Percentiles rank a stretch among this genome's conserved stretches.
Evolutionary conservation across 768 basidiomycete genomes (phyloP).

Genomic region (Floccularia luteovirens): DNA sequence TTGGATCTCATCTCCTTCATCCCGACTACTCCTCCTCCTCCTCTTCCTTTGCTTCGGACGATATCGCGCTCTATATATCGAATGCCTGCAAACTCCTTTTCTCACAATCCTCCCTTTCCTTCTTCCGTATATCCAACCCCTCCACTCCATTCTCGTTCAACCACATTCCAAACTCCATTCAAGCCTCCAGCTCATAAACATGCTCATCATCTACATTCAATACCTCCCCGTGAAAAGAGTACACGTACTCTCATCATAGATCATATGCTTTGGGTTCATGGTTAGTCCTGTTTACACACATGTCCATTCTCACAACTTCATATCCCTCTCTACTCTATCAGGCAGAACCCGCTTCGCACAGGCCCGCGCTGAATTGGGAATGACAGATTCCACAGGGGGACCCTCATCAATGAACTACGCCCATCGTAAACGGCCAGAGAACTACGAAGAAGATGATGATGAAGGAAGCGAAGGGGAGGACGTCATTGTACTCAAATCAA

Average conservation of each 20-base stretch:
- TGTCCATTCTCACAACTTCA: not conserved
- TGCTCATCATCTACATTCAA: constrained; percentile 82
- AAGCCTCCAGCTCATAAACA: constrained; percentile 84
- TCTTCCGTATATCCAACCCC: too few species aligned
- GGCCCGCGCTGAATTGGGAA: constrained; percentile 77
- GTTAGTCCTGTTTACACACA: constrained; percentile 14
- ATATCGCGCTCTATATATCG: too few species aligned
- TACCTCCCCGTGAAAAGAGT: constrained; percentile 84
- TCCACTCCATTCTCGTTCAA: too few species aligned
- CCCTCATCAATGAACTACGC: constrained; percentile 48
- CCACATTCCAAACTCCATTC: too few species aligned
- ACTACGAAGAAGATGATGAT: constrained; percentile 72
- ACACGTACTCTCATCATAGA: constrained; percentile 83
- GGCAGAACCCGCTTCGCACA: constrained; percentile 75
- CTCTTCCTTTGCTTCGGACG: too few species aligned
- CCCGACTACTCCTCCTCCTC: too few species aligned
- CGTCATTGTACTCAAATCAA: constrained; percentile 38
- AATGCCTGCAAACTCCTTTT: too few species aligned
- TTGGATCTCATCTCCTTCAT: too few species aligned
- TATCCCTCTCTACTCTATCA: constrained; percentile 7
- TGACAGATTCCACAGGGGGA: constrained; percentile 77
- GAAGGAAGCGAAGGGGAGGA: constrained; percentile 59
- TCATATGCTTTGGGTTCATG: constrained; percentile 82
- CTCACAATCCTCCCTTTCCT: too few species aligned
- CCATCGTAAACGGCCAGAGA: constrained; percentile 67